A percentile compares a stretch with the other conserved stretches of the same genome.
These are phyloP conservation scores for Nectriaceae sp. DNA, from an alignment of 2,329 filamentous ascomycete species.

Conservation along the genomic window DNA sequence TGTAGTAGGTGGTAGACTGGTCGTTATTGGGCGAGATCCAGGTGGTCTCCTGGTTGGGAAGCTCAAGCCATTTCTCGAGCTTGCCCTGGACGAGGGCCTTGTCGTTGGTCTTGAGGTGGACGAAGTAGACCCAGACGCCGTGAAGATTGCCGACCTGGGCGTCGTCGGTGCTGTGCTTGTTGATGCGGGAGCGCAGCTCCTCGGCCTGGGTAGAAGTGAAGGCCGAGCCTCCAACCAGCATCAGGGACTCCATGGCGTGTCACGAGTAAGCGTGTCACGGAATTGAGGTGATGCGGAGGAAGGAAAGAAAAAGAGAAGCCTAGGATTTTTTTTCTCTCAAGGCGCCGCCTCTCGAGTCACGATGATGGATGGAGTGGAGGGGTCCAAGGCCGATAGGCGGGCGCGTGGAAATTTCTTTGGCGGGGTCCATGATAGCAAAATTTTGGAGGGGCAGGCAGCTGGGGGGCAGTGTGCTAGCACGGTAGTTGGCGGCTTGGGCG, in stretches of 20 bases:
- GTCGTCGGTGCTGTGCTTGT: slow-evolving; percentile 30
- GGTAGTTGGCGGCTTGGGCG: too few species aligned
- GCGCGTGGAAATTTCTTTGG: neutral
- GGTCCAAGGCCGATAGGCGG: neutral
- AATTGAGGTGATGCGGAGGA: neutral
- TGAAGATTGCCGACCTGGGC: slow-evolving; percentile 43
- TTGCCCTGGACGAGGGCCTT: slow-evolving; percentile 43
- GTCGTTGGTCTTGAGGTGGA: slow-evolving; percentile 53
- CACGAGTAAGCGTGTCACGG: neutral
- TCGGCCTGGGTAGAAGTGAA: slow-evolving; percentile 27
- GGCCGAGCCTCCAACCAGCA: slow-evolving; percentile 18
- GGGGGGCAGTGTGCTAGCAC: too few species aligned
- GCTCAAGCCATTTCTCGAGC: slow-evolving; percentile 24
- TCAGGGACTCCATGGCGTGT: slow-evolving; percentile 13
- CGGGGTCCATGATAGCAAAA: neutral
- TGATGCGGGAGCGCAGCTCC: slow-evolving; percentile 38
- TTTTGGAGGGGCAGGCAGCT: neutral
- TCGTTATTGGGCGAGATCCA: slow-evolving; percentile 19
- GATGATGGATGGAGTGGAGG: neutral
- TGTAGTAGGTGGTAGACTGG: slow-evolving; percentile 62
- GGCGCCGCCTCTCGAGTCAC: neutral
- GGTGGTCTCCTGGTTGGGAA: slow-evolving; percentile 7
- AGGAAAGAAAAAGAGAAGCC: neutral
- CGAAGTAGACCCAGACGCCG: slow-evolving; percentile 61
- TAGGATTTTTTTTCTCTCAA: neutral